Percentiles rank a stretch among this genome's conserved stretches.
Conservation (phyloP, 2,329 filamentous ascomycete species). For the Dichotomopilus funicola region DNA sequence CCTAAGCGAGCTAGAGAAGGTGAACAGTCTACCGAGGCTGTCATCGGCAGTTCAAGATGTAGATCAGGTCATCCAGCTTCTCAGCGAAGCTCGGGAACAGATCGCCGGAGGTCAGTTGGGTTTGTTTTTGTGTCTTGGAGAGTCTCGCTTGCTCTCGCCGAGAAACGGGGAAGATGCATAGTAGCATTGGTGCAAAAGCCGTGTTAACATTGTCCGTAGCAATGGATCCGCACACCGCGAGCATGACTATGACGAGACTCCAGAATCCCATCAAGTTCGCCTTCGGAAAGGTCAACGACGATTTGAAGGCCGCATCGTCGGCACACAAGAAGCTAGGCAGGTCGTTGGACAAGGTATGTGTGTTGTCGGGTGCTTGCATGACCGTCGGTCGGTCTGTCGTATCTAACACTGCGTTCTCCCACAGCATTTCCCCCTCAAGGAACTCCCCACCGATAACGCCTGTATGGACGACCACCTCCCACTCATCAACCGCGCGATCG, state of each 20-base stretch:
- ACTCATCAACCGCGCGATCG: slow-evolving; percentile 86
- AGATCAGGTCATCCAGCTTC: slow-evolving; percentile 72
- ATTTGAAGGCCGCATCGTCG: slow-evolving; percentile 76
- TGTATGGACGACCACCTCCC: slow-evolving; percentile 67
- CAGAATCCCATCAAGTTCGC: slow-evolving; percentile 78
- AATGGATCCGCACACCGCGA: slow-evolving; percentile 61
- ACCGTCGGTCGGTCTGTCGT: neutral
- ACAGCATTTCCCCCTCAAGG: slow-evolving; percentile 40
- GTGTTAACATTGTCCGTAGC: slow-evolving; percentile 24
- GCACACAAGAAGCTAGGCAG: slow-evolving; percentile 80
- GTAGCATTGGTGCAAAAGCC: neutral
- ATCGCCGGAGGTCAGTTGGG: slow-evolving; percentile 58
- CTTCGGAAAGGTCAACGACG: slow-evolving; percentile 72
- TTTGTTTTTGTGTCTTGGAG: neutral
- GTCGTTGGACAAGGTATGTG: slow-evolving; percentile 67
- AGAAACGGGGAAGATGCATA: too few relatives aligned
- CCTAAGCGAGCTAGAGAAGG: slow-evolving; percentile 66
- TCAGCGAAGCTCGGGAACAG: slow-evolving; percentile 65
- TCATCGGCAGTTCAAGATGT: slow-evolving; percentile 69
- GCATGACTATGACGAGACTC: slow-evolving; percentile 71
- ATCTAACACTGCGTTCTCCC: slow-evolving; percentile 14
- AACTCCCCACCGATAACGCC: slow-evolving; percentile 73
- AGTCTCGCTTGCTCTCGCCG: neutral
- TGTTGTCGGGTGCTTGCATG: neutral
- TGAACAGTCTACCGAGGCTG: slow-evolving; percentile 63